Percentiles rank a stretch among this genome's conserved stretches.
phyloP scores from a whole-genome alignment of 129 eudicot species.

The Daucus carota region DH1_v3.0 NC_030385.2:42084001-42084500 shows the following conservation, averaged over 20 bases:
- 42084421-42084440: background rate
- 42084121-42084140: slow-evolving; percentile 80
- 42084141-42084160: slow-evolving; percentile 68
- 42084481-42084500: background rate
- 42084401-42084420: background rate
- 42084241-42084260: slow-evolving; percentile 30
- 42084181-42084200: slow-evolving; percentile 29
- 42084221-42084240: slow-evolving; percentile 32
- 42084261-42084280: background rate
- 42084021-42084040: background rate
- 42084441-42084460: background rate
- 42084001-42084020: background rate
- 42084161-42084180: slow-evolving; percentile 37
- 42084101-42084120: slow-evolving; percentile 63
- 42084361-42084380: background rate
- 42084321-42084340: background rate
- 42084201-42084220: slow-evolving; percentile 41
- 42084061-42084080: slow-evolving; percentile 1
- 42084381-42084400: too few species aligned
- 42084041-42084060: background rate
- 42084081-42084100: slow-evolving; percentile 54
- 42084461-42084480: background rate
- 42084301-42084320: background rate
- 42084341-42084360: background rate
- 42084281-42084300: background rate